Base-by-base conservation (phyloP, 768 basidiomycete genomes). In the Tricholoma sp. region DNA sequence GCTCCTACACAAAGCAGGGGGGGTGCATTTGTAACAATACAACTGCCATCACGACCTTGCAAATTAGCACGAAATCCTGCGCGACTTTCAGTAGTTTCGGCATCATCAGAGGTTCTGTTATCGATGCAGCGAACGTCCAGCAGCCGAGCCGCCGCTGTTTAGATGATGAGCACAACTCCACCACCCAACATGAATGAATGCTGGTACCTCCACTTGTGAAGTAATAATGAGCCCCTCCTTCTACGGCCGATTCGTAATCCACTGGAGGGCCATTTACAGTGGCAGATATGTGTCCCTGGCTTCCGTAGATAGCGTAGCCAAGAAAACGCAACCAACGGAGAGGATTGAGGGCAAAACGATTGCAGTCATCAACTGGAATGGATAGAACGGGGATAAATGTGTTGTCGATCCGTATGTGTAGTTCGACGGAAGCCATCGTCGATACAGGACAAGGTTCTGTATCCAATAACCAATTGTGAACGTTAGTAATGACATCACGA, bases 261-360 rank as follows among this genome's bases (percentile, higher is more conserved):
- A 63, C 49, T 54, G 58, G 54, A 15, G 53, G 57, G 31, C 62
- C 59, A 57, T 47, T 52, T 11, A 34, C n/a, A 18, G 20, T 36
- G 12, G 49, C 29, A 24, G 31, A 50, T 45, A 61, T 54, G 34
- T 42, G 32, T 29, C 62, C 57, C 47, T 61, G 51, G 33, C 31
- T 53, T 28, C 59, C 59, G 29, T 61, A 58, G 47, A 61, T 60
- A 24, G 57, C 48, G 33, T 53, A 63, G 12, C 57, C 62, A 36
- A 63, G 59, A 57, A 58, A 63, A 29, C 59, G 54, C 7, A 63
- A 52, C 61, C 61, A 63, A 36, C 48, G 60, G 53, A 63, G 62
- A 44, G 62, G 62, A 20, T 50, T 34, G n/a, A 58, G 17, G 13
- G 61, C 41, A 34, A 53, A 63, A 13, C 32, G 20, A 44, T 29